Percentiles rank a stretch among this genome's conserved stretches.
Conservation (phyloP, 352 stramenopile species). For the Phytophthora ohioensis region DNA sequence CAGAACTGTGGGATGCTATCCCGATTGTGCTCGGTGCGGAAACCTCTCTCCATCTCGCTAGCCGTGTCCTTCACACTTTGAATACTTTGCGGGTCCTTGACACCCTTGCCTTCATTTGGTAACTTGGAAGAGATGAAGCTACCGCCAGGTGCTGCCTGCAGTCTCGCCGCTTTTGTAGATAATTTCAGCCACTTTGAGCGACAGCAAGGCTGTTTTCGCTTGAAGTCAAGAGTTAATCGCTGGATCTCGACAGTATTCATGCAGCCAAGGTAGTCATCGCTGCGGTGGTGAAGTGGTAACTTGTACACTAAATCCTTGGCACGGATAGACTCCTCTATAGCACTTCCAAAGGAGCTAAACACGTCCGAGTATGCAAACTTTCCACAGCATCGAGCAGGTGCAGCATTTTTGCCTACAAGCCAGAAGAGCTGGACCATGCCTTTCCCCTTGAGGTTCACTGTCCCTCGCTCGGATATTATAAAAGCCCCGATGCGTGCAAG, state of each 20-base stretch:
- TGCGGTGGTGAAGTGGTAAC: conserved; percentile 49
- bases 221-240: conserved; percentile 56
- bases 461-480: conserved; percentile 64
- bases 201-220: conserved; percentile 35
- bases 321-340: conserved; percentile 64
- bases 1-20: conserved; percentile 67
- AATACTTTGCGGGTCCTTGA: conserved; percentile 17
- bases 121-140: neutral
- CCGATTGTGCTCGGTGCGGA: conserved; percentile 54
- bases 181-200: conserved; percentile 5
- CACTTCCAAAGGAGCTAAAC: conserved; percentile 45
- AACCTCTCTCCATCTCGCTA: conserved; percentile 65
- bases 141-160: conserved; percentile 14
- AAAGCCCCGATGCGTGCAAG: conserved; percentile 58
- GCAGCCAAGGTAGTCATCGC: conserved; percentile 66
- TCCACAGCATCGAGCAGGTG: conserved; percentile 5
- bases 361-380: conserved; percentile 42
- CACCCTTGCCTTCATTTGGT: neutral
- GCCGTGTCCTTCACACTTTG: conserved; percentile 57
- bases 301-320: conserved; percentile 44
- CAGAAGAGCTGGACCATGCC: conserved; percentile 73
- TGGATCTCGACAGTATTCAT: conserved; percentile 75
- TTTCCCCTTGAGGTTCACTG: conserved; percentile 81
- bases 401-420: conserved; percentile 64
- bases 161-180: neutral